These are phyloP conservation scores for Pythium dissimile DNA, from an alignment of 352 stramenopile species.

Conservation along the genomic window DNA sequence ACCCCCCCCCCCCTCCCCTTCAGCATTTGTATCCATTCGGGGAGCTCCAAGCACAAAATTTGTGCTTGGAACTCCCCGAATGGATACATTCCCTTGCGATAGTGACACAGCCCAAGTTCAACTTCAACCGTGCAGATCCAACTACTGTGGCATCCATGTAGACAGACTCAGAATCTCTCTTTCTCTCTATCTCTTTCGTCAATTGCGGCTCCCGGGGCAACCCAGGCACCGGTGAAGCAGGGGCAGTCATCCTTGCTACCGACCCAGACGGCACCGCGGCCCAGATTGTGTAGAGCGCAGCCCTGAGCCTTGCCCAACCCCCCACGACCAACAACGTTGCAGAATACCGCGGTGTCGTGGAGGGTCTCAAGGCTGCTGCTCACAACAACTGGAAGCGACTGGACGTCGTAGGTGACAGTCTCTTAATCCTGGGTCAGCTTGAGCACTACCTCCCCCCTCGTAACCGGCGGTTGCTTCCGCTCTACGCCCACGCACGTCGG, in stretches of 20 bases:
- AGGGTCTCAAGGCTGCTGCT: neutral
- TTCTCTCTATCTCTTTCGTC: too few species aligned
- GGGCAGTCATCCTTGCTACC: neutral
- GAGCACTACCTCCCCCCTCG: neutral
- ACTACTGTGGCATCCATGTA: too few species aligned
- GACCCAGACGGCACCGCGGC: neutral
- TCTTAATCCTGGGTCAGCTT: constrained; percentile 2
- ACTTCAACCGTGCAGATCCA: too few species aligned
- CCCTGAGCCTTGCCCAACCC: neutral
- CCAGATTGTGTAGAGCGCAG: neutral
- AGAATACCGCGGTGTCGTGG: constrained; percentile 2
- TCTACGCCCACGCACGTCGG: neutral
- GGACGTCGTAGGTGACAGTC: constrained; percentile 8
- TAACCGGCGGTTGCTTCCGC: neutral
- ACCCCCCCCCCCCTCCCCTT: too few species aligned
- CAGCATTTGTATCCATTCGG: too few species aligned
- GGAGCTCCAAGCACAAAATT: too few species aligned
- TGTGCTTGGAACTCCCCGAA: too few species aligned
- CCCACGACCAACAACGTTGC: constrained; percentile 8
- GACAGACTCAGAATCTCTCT: too few species aligned
- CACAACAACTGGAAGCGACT: neutral
- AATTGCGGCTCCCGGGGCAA: constrained; percentile 9
- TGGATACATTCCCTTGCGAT: too few species aligned
- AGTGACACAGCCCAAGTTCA: too few species aligned
- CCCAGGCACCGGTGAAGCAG: constrained; percentile 5